Evolutionary conservation across 2,329 filamentous ascomycete genomes (phyloP).

Genomic region (Talaromyces amestolkiae): DNA sequence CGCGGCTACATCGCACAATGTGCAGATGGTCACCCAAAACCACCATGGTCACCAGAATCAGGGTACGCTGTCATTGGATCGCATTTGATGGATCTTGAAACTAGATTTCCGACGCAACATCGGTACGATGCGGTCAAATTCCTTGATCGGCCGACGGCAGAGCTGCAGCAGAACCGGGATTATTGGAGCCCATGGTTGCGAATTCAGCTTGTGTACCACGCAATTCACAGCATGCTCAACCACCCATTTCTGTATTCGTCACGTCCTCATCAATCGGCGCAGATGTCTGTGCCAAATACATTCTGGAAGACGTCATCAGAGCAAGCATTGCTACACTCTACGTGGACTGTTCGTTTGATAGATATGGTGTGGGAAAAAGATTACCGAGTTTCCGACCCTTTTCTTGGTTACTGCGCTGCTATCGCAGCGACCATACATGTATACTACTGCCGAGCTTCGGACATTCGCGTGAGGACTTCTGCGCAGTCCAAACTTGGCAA

Average conservation of each 20-base stretch:
- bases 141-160: conserved; percentile 19
- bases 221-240: conserved; percentile 32
- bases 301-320: conserved; percentile 51
- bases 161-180: conserved; percentile 24
- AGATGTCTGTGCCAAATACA: conserved; percentile 49
- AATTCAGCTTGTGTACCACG: conserved; percentile 33
- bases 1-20: conserved; percentile 22
- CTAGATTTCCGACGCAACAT: conserved; percentile 24
- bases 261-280: conserved; percentile 17
- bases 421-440: conserved; percentile 49
- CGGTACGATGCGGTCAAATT: conserved; percentile 25
- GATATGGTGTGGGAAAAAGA: conserved; percentile 50
- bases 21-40: conserved; percentile 19
- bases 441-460: conserved; percentile 23
- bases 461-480: conserved; percentile 24
- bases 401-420: conserved; percentile 48
- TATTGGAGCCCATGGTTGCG: conserved; percentile 36
- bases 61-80: conserved; percentile 24
- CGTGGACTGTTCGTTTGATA: conserved; percentile 52
- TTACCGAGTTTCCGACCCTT: conserved; percentile 46
- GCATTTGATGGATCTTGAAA: conserved; percentile 26
- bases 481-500: conserved; percentile 28
- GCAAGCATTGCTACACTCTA: conserved; percentile 47
- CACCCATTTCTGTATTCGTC: conserved; percentile 30
- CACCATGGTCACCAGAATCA: conserved; percentile 26